Base-by-base conservation (phyloP, 768 basidiomycete species). In the Butyriboletus loyo region DNA sequence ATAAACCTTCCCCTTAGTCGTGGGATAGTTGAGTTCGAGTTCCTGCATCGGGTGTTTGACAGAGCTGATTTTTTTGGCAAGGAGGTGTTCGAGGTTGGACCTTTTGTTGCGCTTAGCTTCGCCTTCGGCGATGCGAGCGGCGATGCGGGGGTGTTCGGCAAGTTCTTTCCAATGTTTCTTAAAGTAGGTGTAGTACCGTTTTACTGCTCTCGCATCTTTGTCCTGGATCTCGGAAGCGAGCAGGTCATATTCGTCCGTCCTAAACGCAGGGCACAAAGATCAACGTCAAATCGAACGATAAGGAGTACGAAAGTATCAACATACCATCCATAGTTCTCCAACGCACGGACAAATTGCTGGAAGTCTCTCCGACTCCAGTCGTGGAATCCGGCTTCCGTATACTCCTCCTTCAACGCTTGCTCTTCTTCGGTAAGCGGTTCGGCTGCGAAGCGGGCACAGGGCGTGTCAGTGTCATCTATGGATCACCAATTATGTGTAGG, bases 1-100 rank as follows among this genome's bases (percentile, higher is more conserved):
- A 70, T 96, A 99, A 6, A 93, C 88, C 64, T 98, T 98, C 54
- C 94, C 96, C 70, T 98, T 98, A 32, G 94, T 96, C 28, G 89
- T 89, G 1, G 92, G 92, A 61, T 98, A 98, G 68, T 90, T 89
- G 47, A 98, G 84, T 70, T 96, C 90, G 43, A 99, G 84, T 69
- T 97, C 95, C 68, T 98, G 96, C 86, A 98, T 93, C 1, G 97
- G 97, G 69, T 87, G 92, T 35, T 81, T 77, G 52, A 91, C 87
- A 2, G 87, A 87, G 21, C 75, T 75, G 61, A 98, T 89, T 68
- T 98, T 98, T 64, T 83, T 80, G 46, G 84, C 74, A 28, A 98
- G 81, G 8, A 95, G 81, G 30, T 80, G 77, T 59, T 90, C 86
- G 15, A 89, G 80, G 60, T 89, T 88, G 48, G 87, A 87, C 5